Evolutionary conservation across 2,329 filamentous ascomycete genomes (phyloP).

Genomic region (Pseudogymnoascus verrucosus): DNA sequence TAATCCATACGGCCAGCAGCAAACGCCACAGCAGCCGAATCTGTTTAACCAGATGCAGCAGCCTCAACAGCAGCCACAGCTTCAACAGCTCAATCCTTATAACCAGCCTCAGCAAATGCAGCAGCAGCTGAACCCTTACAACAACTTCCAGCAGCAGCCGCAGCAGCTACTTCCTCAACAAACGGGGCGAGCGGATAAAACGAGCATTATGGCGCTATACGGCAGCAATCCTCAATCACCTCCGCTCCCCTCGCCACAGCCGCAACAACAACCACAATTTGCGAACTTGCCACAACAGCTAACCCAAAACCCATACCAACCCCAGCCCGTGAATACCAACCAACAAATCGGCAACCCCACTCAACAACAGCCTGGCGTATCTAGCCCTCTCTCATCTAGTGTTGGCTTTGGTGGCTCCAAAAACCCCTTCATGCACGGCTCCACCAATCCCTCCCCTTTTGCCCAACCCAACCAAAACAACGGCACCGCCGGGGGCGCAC

Average conservation of each 20-base stretch:
- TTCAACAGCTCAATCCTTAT: conserved; percentile 23
- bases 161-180: conserved; percentile 34
- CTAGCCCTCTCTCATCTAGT: conserved; percentile 12
- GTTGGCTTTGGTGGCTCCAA: conserved; percentile 18
- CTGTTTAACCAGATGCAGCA: conserved; percentile 13
- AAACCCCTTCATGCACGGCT: conserved; percentile 25
- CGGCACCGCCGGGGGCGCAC: neutral
- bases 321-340: neutral
- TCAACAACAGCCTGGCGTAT: conserved; percentile 22
- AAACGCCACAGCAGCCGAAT: conserved; percentile 29
- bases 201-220: conserved; percentile 69
- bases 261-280: conserved; percentile 20
- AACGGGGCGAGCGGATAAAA: conserved; percentile 54
- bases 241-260: conserved; percentile 32
- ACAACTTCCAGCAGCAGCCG: conserved; percentile 22
- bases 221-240: conserved; percentile 34
- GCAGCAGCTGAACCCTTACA: conserved; percentile 27
- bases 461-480: neutral
- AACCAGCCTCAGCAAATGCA: conserved; percentile 22
- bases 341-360: neutral
- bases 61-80: conserved; percentile 26
- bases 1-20: conserved; percentile 29
- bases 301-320: conserved; percentile 24
- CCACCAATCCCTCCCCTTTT: neutral
- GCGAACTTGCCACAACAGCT: conserved; percentile 22